Percentiles rank a stretch among this genome's conserved stretches.
Conservation (phyloP, 768 basidiomycete species). For the Ramaria sp. region DNA sequence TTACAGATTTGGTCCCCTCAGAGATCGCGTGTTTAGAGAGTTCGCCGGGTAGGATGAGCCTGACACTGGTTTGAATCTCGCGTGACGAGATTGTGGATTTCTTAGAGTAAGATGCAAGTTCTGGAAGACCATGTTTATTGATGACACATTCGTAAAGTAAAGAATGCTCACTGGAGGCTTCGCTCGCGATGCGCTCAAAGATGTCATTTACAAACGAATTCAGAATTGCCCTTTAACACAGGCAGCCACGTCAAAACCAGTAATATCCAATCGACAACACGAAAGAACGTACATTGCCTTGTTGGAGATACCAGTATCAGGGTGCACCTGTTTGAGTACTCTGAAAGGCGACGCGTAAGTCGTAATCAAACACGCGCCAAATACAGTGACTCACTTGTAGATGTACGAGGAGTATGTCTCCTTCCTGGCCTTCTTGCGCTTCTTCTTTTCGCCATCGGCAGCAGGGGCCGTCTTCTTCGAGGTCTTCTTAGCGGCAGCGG, state of each 20-base stretch:
- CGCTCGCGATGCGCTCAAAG: constrained; percentile 70
- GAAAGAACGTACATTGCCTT: constrained; percentile 46
- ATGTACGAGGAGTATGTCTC: constrained; percentile 83
- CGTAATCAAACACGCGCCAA: background rate
- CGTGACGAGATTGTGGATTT: constrained; percentile 88
- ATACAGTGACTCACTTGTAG: constrained; percentile 44
- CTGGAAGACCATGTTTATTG: constrained; percentile 20
- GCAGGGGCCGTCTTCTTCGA: constrained; percentile 26
- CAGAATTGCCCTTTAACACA: constrained; percentile 38
- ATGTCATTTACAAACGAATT: constrained; percentile 83
- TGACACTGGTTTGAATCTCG: constrained; percentile 79
- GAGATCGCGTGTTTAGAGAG: constrained; percentile 84
- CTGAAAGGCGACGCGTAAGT: constrained; percentile 24
- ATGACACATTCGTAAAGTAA: background rate
- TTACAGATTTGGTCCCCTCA: constrained; percentile 69
- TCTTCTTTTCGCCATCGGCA: constrained; percentile 65
- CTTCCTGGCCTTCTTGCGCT: constrained; percentile 69
- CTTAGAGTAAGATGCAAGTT: constrained; percentile 80
- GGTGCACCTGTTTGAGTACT: constrained; percentile 82
- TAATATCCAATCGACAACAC: background rate
- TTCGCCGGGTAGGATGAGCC: constrained; percentile 77
- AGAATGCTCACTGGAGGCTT: constrained; percentile 49
- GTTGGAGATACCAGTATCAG: constrained; percentile 89
- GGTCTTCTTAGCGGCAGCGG: constrained; percentile 44
- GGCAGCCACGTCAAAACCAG: background rate